Evolutionary conservation across 441 rosid species (phyloP).

Genomic region (Iberis amara): DNA sequence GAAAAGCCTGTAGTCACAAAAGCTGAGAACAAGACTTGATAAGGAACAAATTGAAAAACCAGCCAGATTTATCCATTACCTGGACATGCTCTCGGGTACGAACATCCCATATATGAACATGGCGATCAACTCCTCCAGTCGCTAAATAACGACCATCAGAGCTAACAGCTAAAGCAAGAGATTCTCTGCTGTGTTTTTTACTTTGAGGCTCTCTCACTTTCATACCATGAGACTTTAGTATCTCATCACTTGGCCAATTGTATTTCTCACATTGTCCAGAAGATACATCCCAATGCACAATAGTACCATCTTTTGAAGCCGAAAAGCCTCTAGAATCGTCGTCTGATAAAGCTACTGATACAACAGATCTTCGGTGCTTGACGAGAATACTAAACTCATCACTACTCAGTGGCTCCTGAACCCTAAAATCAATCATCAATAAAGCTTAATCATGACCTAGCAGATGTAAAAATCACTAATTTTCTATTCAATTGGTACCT

Average conservation of each 20-base stretch:
- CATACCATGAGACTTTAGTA: constrained; percentile 65
- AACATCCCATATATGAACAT: constrained; percentile 92
- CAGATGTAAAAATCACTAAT: neutral
- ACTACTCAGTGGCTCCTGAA: constrained; percentile 51
- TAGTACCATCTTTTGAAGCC: constrained; percentile 81
- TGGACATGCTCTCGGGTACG: constrained; percentile 78
- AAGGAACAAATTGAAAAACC: neutral
- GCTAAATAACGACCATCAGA: constrained; percentile 93
- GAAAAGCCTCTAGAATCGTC: constrained; percentile 84
- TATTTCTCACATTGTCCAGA: constrained; percentile 63
- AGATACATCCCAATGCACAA: constrained; percentile 81
- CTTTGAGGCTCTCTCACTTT: constrained; percentile 62
- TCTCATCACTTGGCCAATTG: constrained; percentile 72
- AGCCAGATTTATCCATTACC: constrained; percentile 36
- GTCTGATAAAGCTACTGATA: constrained; percentile 73
- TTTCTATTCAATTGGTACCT: neutral
- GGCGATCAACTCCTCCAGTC: constrained; percentile 88
- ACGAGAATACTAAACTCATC: constrained; percentile 47
- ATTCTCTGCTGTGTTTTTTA: constrained; percentile 64
- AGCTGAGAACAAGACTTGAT: constrained; percentile 1
- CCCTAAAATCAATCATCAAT: constrained; percentile 39
- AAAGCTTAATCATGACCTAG: neutral
- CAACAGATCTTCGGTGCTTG: constrained; percentile 78
- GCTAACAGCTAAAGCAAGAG: constrained; percentile 81
- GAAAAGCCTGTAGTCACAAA: constrained; percentile 61